Base-by-base conservation (phyloP, 306 rosid genomes). In the Senna siamea region DNA sequence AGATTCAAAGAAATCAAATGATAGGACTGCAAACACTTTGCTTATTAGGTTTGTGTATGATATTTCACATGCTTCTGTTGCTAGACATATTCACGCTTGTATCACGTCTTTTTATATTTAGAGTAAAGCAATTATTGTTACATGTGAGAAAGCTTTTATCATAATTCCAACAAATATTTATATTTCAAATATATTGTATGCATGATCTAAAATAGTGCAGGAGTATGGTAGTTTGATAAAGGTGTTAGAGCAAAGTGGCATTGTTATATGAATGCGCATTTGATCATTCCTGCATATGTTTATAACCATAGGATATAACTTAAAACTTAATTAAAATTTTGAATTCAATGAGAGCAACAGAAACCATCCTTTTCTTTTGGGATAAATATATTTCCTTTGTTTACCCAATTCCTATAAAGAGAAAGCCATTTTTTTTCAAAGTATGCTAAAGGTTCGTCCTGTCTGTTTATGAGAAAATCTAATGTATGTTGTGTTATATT, bases 1-100 rank as follows among this genome's bases (percentile, higher is more conserved):
- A 93, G 83, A 93, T 93, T 79, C 87, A 86, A 53, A 80, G n/a
- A 30, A 93, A 93, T 77, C 82, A 84, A 51, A 63, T 18, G 64
- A 85, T 82, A 82, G 83, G 89, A 78, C 81, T 86, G 28, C 87
- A 86, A 60, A 86, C 87, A 1, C 87, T 83, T 65, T 86, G 87
- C 80, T 83, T 83, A 75, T 78, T 92, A 88, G 98, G 98, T 92
- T n/a, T 12, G 62, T 37, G 4, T 80, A 46, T 57, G 37, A 23
- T 35, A 7, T 57, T 48, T 66, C 11, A 34, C 19, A 10, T 58
- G 7, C 7, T 41, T 10, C 43, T 54, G n/a, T 10, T 73, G 61
- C 30, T 26, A 26, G 30, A 32, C 41, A 48, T 73, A 3, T 40
- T 44, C 50, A 52, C 35, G 65, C 47, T 3, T 26, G 30, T 65